These are phyloP conservation scores for Kodamaea nitidulidarum DNA, from an alignment of 805 yeast species.

Conservation along the genomic window DNA sequence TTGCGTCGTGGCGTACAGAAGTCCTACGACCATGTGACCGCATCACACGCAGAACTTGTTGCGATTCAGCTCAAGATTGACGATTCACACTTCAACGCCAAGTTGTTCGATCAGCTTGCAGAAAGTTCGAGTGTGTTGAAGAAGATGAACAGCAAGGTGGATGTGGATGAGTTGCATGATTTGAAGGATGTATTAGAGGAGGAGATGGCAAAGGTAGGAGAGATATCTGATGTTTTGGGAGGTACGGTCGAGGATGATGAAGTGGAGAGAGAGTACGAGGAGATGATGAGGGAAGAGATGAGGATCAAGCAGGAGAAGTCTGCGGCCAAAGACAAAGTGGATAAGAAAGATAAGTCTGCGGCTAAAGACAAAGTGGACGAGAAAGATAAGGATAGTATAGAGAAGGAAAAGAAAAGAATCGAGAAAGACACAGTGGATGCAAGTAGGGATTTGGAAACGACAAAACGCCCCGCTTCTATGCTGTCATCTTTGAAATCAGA, in stretches of 20 bases:
- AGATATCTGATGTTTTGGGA: slow-evolving; percentile 23
- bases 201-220: slow-evolving; percentile 26
- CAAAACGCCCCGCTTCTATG: no score
- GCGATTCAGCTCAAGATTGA: slow-evolving; percentile 29
- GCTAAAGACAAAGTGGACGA: not conserved
- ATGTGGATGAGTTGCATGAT: slow-evolving; percentile 24
- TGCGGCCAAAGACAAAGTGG: not conserved
- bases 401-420: no score
- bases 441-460: no score
- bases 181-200: slow-evolving; percentile 27
- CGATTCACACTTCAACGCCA: slow-evolving; percentile 30
- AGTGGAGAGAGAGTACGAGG: slow-evolving; percentile 28
- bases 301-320: not conserved
- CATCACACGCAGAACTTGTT: slow-evolving; percentile 19
- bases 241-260: slow-evolving; percentile 20
- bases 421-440: no score
- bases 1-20: slow-evolving; percentile 13
- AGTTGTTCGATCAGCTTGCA: slow-evolving; percentile 22
- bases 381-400: not conserved
- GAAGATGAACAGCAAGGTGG: slow-evolving; percentile 24
- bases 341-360: not conserved
- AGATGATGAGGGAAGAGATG: slow-evolving; percentile 11
- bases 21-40: slow-evolving; percentile 18
- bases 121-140: slow-evolving; percentile 24
- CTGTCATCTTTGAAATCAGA: no score